Evolutionary conservation across 768 basidiomycete genomes (phyloP).

Genomic region (Panus rudis): DNA sequence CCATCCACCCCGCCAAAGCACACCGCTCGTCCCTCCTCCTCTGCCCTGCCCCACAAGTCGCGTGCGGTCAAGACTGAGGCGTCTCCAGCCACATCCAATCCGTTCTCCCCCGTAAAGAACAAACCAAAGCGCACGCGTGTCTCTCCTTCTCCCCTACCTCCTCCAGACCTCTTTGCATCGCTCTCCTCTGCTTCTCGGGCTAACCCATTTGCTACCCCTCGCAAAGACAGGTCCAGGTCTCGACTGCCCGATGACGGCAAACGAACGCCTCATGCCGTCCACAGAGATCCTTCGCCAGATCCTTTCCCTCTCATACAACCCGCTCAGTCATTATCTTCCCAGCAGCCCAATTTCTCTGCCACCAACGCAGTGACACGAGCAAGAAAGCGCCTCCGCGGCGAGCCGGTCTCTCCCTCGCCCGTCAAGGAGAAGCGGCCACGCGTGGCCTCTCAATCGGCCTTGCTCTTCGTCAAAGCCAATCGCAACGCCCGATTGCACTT

Average conservation of each 20-base stretch:
- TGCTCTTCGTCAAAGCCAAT: constrained; percentile 31
- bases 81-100: constrained; percentile 57
- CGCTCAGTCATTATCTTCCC: constrained; percentile 4
- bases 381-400: constrained; percentile 75
- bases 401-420: constrained; percentile 78
- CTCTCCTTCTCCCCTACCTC: constrained; percentile 4
- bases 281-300: constrained; percentile 30
- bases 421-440: constrained; percentile 70
- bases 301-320: constrained; percentile 33
- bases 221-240: constrained; percentile 21
- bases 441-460: constrained; percentile 33
- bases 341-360: neutral
- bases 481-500: too few species aligned
- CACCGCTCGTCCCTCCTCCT: constrained; percentile 20
- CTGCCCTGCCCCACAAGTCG: constrained; percentile 39
- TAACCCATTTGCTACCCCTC: constrained; percentile 43
- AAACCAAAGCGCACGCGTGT: constrained; percentile 26
- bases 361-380: constrained; percentile 53
- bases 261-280: too few species aligned
- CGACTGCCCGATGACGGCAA: too few species aligned
- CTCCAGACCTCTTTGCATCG: constrained; percentile 5
- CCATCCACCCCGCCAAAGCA: constrained; percentile 35
- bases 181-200: constrained; percentile 18
- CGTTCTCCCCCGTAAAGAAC: constrained; percentile 74
- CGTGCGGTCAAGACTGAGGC: constrained; percentile 45